A percentile compares a stretch with the other conserved stretches of the same genome.
phyloP scores from a whole-genome alignment of 106 monocot genomes.

The Allium fistulosum region DNA sequence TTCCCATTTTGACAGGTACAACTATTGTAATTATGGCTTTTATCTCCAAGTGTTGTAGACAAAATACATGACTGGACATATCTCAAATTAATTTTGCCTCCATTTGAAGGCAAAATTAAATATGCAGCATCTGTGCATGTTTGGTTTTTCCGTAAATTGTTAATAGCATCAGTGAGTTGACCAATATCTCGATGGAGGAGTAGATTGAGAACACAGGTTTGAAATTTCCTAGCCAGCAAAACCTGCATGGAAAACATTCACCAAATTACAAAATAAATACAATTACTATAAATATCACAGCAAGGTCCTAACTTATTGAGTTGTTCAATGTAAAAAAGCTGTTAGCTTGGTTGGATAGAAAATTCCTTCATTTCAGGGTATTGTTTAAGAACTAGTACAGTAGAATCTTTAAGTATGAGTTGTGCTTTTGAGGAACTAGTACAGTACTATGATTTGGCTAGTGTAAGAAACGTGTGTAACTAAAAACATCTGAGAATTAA shows the following conservation, averaged over 20 bases:
- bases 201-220: slow-evolving; percentile 30
- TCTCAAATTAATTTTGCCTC: slow-evolving; percentile 42
- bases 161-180: slow-evolving; percentile 10
- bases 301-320: too few relatives aligned
- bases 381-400: too few relatives aligned
- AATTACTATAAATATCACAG: too few relatives aligned
- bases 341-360: too few relatives aligned
- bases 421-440: too few relatives aligned
- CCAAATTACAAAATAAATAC: too few relatives aligned
- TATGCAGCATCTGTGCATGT: slow-evolving; percentile 23
- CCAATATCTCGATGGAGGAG: slow-evolving; percentile 29
- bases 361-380: too few relatives aligned
- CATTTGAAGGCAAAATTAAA: slow-evolving; percentile 39
- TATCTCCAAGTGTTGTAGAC: slow-evolving; percentile 1
- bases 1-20: slow-evolving; percentile 9
- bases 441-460: too few relatives aligned
- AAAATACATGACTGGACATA: slow-evolving; percentile 20
- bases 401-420: too few relatives aligned
- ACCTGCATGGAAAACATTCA: slow-evolving; percentile 19
- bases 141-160: slow-evolving; percentile 9
- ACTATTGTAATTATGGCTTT: slow-evolving; percentile 2
- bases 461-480: too few relatives aligned
- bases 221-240: slow-evolving; percentile 38
- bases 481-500: background rate
- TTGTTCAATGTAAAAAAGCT: too few relatives aligned